Conservation (phyloP, 371 early-diverging fungal species). For the Mucor irregularis region DNA sequence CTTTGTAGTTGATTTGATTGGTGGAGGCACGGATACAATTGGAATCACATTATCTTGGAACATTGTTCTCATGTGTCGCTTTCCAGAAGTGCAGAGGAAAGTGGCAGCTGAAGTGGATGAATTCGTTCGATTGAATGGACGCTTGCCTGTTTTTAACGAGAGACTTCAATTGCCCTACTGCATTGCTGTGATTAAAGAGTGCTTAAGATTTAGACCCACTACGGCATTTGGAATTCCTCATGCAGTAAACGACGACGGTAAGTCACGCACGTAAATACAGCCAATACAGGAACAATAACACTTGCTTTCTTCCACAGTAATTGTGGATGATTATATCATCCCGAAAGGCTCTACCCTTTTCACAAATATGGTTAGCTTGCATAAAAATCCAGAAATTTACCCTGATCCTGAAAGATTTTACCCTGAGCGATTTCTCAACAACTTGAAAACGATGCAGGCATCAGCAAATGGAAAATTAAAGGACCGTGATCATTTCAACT, state of each 20-base stretch:
- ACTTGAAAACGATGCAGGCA: slow-evolving; percentile 4
- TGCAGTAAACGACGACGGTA: slow-evolving; percentile 13
- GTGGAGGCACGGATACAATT: slow-evolving; percentile 17
- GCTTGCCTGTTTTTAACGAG: slow-evolving; percentile 11
- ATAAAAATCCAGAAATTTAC: slow-evolving; percentile 9
- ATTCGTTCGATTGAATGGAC: slow-evolving; percentile 3
- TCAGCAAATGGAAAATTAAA: slow-evolving; percentile 13
- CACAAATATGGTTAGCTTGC: slow-evolving; percentile 10
- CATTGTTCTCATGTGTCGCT: slow-evolving; percentile 11
- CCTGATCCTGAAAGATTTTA: slow-evolving; percentile 7
- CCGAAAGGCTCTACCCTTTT: slow-evolving; percentile 1
- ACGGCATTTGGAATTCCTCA: slow-evolving; percentile 16
- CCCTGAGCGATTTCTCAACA: slow-evolving; percentile 16
- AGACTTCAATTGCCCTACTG: slow-evolving; percentile 6
- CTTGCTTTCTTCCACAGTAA: not conserved
- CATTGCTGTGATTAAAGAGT: slow-evolving; percentile 15
- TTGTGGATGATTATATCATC: slow-evolving; percentile 12
- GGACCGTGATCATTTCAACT: slow-evolving; percentile 14
- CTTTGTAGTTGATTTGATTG: slow-evolving; percentile 14
- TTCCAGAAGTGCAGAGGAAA: slow-evolving; percentile 12
- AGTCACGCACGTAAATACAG: not conserved
- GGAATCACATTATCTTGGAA: slow-evolving; percentile 14
- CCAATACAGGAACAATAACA: not conserved
- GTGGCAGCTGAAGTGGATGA: slow-evolving; percentile 13
- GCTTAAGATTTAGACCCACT: slow-evolving; percentile 11